These are phyloP conservation scores for Aspergillus haitiensis DNA, from an alignment of 495 filamentous ascomycete species.

Conservation along the genomic window DNA sequence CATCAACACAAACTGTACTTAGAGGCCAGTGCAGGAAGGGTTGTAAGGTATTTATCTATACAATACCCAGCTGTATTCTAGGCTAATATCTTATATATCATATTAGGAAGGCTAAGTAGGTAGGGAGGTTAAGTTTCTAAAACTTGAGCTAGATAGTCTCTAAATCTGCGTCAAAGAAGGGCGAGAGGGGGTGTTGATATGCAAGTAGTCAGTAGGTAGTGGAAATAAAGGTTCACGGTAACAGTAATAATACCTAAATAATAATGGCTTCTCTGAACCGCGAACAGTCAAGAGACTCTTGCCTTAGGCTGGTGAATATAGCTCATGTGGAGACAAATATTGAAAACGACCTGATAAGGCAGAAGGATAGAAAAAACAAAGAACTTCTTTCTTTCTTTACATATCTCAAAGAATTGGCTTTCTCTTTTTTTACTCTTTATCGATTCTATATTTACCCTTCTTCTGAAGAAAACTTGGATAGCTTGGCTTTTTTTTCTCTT, in stretches of 20 bases:
- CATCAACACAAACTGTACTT: constrained; percentile 2
- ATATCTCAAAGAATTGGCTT: neutral
- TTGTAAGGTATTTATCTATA: constrained; percentile 11
- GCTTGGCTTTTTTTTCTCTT: no score
- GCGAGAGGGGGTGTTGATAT: neutral
- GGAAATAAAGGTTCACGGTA: neutral
- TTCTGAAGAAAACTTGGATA: neutral
- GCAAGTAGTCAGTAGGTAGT: neutral
- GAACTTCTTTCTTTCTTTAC: neutral
- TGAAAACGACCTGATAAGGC: neutral
- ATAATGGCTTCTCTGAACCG: neutral
- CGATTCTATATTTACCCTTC: neutral
- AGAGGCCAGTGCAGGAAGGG: constrained; percentile 20
- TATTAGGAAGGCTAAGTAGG: neutral
- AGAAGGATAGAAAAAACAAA: neutral
- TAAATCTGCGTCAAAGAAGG: neutral
- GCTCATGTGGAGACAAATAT: constrained; percentile 3
- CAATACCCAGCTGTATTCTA: neutral
- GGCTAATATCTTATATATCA: constrained; percentile 3
- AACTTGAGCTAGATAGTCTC: neutral
- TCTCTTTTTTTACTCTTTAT: neutral
- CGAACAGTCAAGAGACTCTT: neutral
- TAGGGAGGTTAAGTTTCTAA: neutral
- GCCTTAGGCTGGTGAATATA: neutral
- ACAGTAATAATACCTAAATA: neutral